phyloP scores from a whole-genome alignment of 352 stramenopile genomes.

The Phytophthora foliorum region DNA sequence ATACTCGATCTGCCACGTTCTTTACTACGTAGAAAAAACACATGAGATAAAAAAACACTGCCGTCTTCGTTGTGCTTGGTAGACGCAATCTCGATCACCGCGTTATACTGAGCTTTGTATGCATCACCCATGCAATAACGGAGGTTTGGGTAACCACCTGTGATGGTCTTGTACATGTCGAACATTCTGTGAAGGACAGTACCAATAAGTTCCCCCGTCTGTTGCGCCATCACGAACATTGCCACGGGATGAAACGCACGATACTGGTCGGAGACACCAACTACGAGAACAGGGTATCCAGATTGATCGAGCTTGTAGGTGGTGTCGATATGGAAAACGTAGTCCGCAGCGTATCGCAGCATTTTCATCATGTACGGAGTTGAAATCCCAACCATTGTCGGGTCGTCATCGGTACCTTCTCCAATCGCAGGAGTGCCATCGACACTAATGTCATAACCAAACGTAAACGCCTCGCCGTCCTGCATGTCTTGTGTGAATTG shows the following conservation, averaged over 20 bases:
- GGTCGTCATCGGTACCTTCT: not conserved
- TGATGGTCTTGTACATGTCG: not conserved
- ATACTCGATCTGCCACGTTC: conserved; percentile 2
- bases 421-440: not conserved
- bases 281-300: conserved; percentile 1
- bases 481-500: not conserved
- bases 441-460: not conserved
- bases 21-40: conserved; percentile 13
- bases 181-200: not conserved
- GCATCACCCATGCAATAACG: not conserved
- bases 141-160: not conserved
- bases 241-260: conserved; percentile 1
- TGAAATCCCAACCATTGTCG: conserved; percentile 11
- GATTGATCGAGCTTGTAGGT: conserved; percentile 16
- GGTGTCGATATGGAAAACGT: conserved; percentile 11
- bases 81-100: not conserved
- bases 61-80: not conserved
- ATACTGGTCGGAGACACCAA: conserved; percentile 7
- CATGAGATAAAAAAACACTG: not conserved
- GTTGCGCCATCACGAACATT: not conserved
- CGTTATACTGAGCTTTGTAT: not conserved
- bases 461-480: not conserved
- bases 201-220: not conserved
- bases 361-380: conserved; percentile 15
- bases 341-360: not conserved